Conservation (phyloP, 1,284 basidiomycete genomes). For the Erythrobasidium hasegawianum region DNA sequence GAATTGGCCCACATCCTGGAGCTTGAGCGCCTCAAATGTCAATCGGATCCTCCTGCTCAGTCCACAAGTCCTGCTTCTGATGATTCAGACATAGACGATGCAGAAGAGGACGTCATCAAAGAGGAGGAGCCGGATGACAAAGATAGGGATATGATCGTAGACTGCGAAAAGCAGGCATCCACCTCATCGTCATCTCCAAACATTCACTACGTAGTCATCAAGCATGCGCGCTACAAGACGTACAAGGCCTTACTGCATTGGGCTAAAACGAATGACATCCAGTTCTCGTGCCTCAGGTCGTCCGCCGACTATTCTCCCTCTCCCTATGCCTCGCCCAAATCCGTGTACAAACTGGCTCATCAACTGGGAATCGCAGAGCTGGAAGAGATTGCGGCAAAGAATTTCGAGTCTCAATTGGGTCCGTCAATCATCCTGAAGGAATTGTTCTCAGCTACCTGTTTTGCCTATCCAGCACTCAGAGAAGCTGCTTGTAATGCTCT, state of each 20-base stretch:
- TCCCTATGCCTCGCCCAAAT: too few relatives aligned
- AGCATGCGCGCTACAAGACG: neutral
- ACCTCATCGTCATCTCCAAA: neutral
- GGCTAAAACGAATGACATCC: neutral
- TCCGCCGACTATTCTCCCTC: too few relatives aligned
- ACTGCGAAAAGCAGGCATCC: too few relatives aligned
- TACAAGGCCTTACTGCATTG: conserved; percentile 4
- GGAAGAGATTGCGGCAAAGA: too few relatives aligned
- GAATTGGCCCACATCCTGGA: neutral
- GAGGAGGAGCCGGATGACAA: neutral
- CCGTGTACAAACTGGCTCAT: neutral
- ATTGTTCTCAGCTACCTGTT: too few relatives aligned
- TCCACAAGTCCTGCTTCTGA: too few relatives aligned
- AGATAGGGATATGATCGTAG: too few relatives aligned
- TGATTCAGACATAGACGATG: neutral
- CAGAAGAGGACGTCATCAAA: neutral
- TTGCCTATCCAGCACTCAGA: too few relatives aligned
- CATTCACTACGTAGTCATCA: neutral
- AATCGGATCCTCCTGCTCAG: too few relatives aligned
- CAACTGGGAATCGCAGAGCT: neutral
- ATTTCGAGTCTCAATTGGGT: neutral
- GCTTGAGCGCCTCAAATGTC: neutral
- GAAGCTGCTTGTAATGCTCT: too few relatives aligned
- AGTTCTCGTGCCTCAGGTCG: neutral
- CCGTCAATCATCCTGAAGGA: neutral